Evolutionary conservation across 192 early-diverging fungal species (phyloP).

Genomic region (Tieghemiomyces parasiticus): DNA sequence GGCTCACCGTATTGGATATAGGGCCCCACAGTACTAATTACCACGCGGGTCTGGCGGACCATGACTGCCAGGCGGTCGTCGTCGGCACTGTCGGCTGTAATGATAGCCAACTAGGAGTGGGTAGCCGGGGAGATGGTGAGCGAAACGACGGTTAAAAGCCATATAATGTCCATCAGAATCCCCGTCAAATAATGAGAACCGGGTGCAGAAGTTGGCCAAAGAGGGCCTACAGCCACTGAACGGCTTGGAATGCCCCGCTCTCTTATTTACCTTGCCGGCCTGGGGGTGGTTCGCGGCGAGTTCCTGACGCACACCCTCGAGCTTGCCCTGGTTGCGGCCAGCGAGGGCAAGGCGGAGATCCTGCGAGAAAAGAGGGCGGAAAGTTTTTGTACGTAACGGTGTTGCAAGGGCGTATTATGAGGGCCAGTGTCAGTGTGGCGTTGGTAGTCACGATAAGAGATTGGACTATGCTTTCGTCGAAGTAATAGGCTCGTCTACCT

Average conservation of each 20-base stretch:
- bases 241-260: neutral
- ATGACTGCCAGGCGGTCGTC: conserved; percentile 42
- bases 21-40: conserved; percentile 75
- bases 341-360: conserved; percentile 59
- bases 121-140: neutral
- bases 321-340: conserved; percentile 51
- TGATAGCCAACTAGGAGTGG: conserved; percentile 30
- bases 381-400: neutral
- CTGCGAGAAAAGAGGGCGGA: conserved; percentile 9
- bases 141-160: neutral
- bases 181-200: neutral
- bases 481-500: neutral
- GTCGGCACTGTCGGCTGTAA: conserved; percentile 54
- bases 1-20: conserved; percentile 54
- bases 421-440: neutral
- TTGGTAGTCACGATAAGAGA: neutral
- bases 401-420: neutral
- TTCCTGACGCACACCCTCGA: conserved; percentile 35
- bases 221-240: neutral
- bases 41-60: conserved; percentile 43
- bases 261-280: neutral
- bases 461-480: neutral
- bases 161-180: neutral
- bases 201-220: neutral
- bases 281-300: conserved; percentile 34